A percentile compares a stretch with the other conserved stretches of the same genome.
phyloP scores from a whole-genome alignment of 176 grass and related monocot genomes.

The Aechmea fasciata region DNA sequence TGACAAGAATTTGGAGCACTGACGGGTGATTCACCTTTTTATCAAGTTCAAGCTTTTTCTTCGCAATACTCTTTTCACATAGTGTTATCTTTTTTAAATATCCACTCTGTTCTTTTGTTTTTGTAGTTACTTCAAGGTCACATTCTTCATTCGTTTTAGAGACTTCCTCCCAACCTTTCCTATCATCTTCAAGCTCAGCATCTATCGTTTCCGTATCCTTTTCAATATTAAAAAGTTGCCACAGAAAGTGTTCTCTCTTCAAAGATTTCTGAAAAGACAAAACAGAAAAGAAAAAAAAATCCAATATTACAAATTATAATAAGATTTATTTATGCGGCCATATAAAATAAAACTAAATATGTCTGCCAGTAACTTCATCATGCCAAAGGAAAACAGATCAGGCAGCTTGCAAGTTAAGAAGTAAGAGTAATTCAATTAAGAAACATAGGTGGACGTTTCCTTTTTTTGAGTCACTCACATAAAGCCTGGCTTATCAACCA shows the following conservation, averaged over 20 bases:
- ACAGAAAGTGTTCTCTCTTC: conserved; percentile 82
- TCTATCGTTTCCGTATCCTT: conserved; percentile 63
- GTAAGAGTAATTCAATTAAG: no score
- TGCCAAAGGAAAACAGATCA: background rate
- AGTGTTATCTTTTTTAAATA: conserved; percentile 78
- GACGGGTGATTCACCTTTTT: conserved; percentile 50
- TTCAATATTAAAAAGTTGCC: conserved; percentile 86
- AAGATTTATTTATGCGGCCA: background rate
- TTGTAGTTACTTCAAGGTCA: conserved; percentile 49
- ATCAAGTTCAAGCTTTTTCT: conserved; percentile 79
- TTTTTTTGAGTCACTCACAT: no score
- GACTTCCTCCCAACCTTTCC: conserved; percentile 47
- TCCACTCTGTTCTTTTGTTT: conserved; percentile 85
- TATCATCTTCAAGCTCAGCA: conserved; percentile 68
- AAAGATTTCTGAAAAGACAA: conserved; percentile 46
- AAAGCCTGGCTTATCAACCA: no score
- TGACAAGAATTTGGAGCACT: no score
- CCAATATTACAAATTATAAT: background rate
- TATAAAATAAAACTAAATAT: background rate
- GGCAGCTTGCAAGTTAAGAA: no score
- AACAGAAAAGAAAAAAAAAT: background rate
- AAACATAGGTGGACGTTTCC: no score
- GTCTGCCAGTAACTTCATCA: background rate
- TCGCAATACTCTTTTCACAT: conserved; percentile 78
- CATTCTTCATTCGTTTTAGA: conserved; percentile 48